phyloP scores from a whole-genome alignment of 1,284 basidiomycete species.

The Rhizoctonia solani region DNA sequence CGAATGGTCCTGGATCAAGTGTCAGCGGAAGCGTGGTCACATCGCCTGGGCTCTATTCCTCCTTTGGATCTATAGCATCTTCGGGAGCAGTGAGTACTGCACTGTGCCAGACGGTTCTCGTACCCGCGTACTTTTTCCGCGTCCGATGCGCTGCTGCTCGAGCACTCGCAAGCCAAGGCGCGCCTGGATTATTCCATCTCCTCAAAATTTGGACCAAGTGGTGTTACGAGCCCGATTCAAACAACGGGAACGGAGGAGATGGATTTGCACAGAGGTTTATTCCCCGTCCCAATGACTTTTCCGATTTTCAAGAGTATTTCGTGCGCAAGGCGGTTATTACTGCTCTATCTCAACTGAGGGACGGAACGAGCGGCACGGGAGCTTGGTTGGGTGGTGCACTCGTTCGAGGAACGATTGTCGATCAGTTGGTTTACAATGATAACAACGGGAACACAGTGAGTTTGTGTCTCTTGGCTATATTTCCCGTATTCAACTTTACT shows the following conservation, averaged over 20 bases:
- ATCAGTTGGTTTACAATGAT: constrained; percentile 91
- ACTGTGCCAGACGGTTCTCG: constrained; percentile 90
- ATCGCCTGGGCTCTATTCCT: constrained; percentile 21
- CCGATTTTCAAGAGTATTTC: constrained; percentile 90
- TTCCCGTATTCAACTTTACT: neutral
- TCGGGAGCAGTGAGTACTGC: constrained; percentile 26
- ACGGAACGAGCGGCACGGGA: constrained; percentile 51
- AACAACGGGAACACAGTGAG: constrained; percentile 88
- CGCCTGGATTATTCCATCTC: constrained; percentile 84
- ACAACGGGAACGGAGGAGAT: constrained; percentile 61
- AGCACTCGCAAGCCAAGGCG: constrained; percentile 79
- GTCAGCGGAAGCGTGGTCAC: constrained; percentile 42
- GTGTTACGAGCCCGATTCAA: constrained; percentile 79
- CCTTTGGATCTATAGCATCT: constrained; percentile 14
- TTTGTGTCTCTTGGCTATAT: constrained; percentile 38
- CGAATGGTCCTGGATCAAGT: neutral
- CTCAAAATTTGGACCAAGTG: constrained; percentile 95
- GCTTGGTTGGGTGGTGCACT: constrained; percentile 84
- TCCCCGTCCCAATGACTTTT: constrained; percentile 92
- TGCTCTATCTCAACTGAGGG: constrained; percentile 82
- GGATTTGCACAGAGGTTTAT: constrained; percentile 84
- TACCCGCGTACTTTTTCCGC: constrained; percentile 96
- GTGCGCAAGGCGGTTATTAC: constrained; percentile 88
- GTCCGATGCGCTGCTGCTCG: constrained; percentile 93
- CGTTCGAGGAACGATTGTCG: constrained; percentile 89